Conservation (phyloP, 2,329 filamentous ascomycete genomes). For the Monosporascus sp. region DNA sequence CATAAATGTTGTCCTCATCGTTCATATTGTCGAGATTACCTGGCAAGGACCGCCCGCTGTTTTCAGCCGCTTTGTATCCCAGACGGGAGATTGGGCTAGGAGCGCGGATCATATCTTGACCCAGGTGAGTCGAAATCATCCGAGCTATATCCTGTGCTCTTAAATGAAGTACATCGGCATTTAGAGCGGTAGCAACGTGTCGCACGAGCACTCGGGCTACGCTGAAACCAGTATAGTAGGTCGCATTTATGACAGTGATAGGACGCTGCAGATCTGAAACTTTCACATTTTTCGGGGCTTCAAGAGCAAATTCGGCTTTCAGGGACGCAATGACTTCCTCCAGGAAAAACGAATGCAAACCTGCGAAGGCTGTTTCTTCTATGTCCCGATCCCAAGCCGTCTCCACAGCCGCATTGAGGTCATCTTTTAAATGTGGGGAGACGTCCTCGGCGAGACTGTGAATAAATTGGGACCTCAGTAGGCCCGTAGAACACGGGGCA, state of each 20-base stretch:
- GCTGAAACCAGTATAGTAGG: constrained; percentile 17
- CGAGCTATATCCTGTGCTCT: constrained; percentile 66
- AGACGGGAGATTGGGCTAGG: constrained; percentile 46
- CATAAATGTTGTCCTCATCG: constrained; percentile 2
- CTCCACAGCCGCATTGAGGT: background rate
- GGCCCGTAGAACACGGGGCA: constrained; percentile 2
- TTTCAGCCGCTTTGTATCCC: constrained; percentile 50
- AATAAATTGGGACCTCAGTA: background rate
- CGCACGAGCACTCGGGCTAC: constrained; percentile 35
- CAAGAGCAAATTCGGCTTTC: constrained; percentile 18
- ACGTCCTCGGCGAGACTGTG: too few relatives aligned
- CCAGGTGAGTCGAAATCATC: constrained; percentile 64
- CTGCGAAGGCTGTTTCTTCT: constrained; percentile 6
- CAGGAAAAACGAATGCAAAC: constrained; percentile 13
- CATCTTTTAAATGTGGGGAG: background rate
- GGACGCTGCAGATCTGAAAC: constrained; percentile 20
- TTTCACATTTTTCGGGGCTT: constrained; percentile 17
- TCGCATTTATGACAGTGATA: constrained; percentile 20
- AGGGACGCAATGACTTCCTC: constrained; percentile 18
- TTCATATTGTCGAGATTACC: constrained; percentile 7
- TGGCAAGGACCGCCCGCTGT: constrained; percentile 39
- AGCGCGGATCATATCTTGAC: constrained; percentile 47
- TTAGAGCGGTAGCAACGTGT: constrained; percentile 54
- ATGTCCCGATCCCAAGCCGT: background rate
- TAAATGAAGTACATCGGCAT: constrained; percentile 62